Base-by-base conservation (phyloP, 2,329 filamentous ascomycete species). In the Xylaria sp. region DNA sequence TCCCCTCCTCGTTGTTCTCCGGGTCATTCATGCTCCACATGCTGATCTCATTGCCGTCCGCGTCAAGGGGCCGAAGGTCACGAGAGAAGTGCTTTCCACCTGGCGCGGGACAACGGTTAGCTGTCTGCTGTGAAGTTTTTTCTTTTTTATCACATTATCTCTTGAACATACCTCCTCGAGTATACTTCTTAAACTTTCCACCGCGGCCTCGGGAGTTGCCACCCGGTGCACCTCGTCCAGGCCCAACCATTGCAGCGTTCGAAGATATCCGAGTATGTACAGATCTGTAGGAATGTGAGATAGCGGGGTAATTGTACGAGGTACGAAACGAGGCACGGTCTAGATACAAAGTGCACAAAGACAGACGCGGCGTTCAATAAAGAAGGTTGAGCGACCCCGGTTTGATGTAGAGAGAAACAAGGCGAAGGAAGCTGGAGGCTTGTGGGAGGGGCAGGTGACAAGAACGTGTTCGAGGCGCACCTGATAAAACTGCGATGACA, bases 41-140 rank as follows among this genome's bases (percentile, higher is more conserved):
- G 79, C 89, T 87, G 59, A 93, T 80, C 64, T 91, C 86, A 69
- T 94, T 94, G 65, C 93, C 94, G 69, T 97, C 90, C 64, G 87
- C 87, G 69, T 97, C 92, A 68, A 94, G 77, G 18, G 92, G 92
- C 72, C 90, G 87, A 43, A 97, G 86, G 72, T 97, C 88, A 63
- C 91, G 89, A 63, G 92, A 97, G 78, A 95, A 99, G 70, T 96
- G 88, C 76, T 97, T 96, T 69, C 94, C 94, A 59, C 92, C 92
- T 96, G 61, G 20, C 22, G 39, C 16, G 45, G 20, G 24, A 56
- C 13, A 8, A 18, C 47, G 5, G 39, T 66, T 54, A 65, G 60
- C 43, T 13, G 29, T 19, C 29, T 34, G 9, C 29, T 13, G 24
- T n/a, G 19, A 16, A 34, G 11, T 34, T 13, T 34, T 34, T 4